These are phyloP conservation scores for Rhodotorula mucilaginosa DNA, from an alignment of 1,284 basidiomycete genomes.

Conservation along the genomic window DNA sequence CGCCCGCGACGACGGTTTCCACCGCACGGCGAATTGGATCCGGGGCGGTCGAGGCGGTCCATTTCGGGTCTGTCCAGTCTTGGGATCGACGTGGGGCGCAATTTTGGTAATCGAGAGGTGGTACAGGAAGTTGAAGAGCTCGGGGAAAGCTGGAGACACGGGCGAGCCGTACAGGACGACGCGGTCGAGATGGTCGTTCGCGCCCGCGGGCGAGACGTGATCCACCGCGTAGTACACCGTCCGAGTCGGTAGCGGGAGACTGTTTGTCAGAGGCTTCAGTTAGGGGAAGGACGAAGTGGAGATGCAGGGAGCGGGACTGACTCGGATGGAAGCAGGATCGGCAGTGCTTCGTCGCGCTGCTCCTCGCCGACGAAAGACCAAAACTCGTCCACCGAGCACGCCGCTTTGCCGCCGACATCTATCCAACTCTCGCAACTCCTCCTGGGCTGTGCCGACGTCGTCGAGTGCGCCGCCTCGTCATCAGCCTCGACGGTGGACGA, in stretches of 20 bases:
- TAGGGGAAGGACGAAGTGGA: too few species aligned
- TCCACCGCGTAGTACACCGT: conserved; percentile 57
- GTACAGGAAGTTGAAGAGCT: conserved; percentile 25
- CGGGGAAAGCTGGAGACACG: conserved; percentile 14
- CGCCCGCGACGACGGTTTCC: conserved; percentile 42
- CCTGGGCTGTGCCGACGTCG: conserved; percentile 15
- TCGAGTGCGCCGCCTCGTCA: conserved; percentile 45
- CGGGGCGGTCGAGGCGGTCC: conserved; percentile 17
- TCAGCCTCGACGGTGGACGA: not conserved
- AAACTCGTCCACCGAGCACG: conserved; percentile 68
- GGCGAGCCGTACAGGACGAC: conserved; percentile 68
- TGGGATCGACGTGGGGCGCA: conserved; percentile 44
- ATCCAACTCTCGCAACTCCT: conserved; percentile 73
- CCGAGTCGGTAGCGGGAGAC: conserved; percentile 54
- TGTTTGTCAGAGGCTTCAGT: conserved; percentile 61
- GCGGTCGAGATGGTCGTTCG: conserved; percentile 70
- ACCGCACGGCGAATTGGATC: conserved; percentile 40
- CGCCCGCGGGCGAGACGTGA: conserved; percentile 59
- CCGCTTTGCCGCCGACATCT: conserved; percentile 75
- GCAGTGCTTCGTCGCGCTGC: conserved; percentile 37
- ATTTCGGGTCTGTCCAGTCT: not conserved
- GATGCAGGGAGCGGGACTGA: conserved; percentile 6
- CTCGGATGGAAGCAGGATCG: not conserved
- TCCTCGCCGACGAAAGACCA: conserved; percentile 60
- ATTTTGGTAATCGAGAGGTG: conserved; percentile 17